Base-by-base conservation (phyloP, 163 green algal species). In the Scenedesmus sp. region DNA sequence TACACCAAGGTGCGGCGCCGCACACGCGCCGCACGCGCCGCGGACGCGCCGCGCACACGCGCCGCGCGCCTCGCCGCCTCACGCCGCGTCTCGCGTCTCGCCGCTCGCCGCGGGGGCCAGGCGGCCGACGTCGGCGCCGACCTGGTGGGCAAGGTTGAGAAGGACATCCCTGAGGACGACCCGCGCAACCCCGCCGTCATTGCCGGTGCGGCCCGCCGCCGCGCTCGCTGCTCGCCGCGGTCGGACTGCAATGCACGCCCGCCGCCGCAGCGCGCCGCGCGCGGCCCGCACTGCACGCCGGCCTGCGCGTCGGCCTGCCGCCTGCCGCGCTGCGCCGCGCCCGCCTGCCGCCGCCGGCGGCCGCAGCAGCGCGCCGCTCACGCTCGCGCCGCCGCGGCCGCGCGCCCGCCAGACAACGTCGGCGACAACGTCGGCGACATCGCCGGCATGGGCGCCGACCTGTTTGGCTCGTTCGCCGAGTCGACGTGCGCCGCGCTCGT, bases 371-470 rank as follows among this genome's bases (percentile, higher is more conserved):
- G 20, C 20, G 24, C 15, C 54, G 39, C 15, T 24, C 28, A 9
- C 28, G 15, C 57, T 39, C 50, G n/a, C 28, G 11, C 28, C 42
- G 29, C 39, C 18, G 24, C 15, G 5, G 6, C 39, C 10, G 4
- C 56, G 36, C 39, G 22, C 6, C 5, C 6, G 4, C 56, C 93
- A 93, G 96, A 99, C 87, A 98, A 98, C 77, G 96, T 99, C 47
- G 97, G 97, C 57, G 97, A 99, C 92, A 99, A 99, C 78, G 97
- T 99, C 26, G 97, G 97, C 63, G 97, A 99, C 87, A 97, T 99
- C 80, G 96, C 97, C 47, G 97, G 95, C 77, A 99, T 99, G 95
- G 97, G 97, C 63, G 92, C 95, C 60, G 97, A 99, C 81, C 91
- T 99, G 69, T 99, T 99, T 76, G 97, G 95, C 42, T 98, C 94